Percentiles rank a stretch among this genome's conserved stretches.
phyloP scores from a whole-genome alignment of 495 filamentous ascomycete species.

The Lophium mytilinum region DNA sequence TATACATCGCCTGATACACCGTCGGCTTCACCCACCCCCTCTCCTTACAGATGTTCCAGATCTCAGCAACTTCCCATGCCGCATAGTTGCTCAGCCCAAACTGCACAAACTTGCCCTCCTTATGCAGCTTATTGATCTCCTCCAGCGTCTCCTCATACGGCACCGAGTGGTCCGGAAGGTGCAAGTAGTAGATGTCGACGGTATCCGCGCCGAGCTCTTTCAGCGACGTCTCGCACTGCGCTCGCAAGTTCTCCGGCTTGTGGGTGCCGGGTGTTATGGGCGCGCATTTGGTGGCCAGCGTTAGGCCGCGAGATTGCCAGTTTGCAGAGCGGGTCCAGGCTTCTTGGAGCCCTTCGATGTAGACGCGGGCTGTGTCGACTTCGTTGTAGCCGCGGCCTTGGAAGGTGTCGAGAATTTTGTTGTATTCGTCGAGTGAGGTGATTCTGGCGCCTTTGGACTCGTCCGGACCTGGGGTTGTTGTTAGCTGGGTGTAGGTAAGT shows the following conservation, averaged over 20 bases:
- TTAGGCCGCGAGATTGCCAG: constrained; percentile 78
- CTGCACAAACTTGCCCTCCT: constrained; percentile 77
- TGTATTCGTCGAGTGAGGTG: constrained; percentile 45
- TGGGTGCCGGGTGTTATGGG: constrained; percentile 53
- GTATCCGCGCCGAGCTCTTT: constrained; percentile 64
- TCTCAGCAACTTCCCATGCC: constrained; percentile 84
- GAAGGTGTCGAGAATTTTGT: constrained; percentile 44
- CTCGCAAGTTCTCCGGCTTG: constrained; percentile 50
- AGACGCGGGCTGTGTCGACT: constrained; percentile 57
- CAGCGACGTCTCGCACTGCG: constrained; percentile 56
- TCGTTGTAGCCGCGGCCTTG: constrained; percentile 48
- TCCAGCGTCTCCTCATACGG: constrained; percentile 69
- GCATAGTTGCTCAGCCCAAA: constrained; percentile 81
- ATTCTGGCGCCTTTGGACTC: constrained; percentile 55
- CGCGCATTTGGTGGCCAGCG: constrained; percentile 78
- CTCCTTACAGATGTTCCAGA: constrained; percentile 72
- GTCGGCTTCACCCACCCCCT: constrained; percentile 66
- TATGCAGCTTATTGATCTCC: constrained; percentile 71
- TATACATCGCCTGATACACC: constrained; percentile 63
- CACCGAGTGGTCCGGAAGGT: constrained; percentile 64
- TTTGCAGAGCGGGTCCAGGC: constrained; percentile 65
- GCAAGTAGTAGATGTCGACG: constrained; percentile 85
- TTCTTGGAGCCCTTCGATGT: constrained; percentile 70
- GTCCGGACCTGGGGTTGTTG: constrained; percentile 10
- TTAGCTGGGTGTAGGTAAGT: constrained; percentile 9